Conservation (phyloP, 805 yeast species). For the Teunomyces panamensis region DNA sequence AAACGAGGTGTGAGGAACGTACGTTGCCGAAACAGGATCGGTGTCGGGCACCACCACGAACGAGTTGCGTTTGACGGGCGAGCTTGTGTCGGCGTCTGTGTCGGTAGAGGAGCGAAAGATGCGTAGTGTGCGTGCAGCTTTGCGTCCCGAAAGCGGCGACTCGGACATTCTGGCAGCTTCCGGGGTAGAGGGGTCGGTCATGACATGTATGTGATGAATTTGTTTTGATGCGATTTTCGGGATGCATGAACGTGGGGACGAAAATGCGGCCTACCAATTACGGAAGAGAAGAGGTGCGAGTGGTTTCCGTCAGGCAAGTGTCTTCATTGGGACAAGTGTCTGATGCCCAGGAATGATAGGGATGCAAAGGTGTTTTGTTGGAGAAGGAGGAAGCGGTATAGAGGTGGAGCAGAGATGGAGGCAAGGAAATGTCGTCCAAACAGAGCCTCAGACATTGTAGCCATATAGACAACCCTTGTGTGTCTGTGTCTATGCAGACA, state of each 20-base stretch:
- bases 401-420: not conserved
- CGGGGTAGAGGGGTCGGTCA: not conserved
- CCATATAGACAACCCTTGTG: not conserved
- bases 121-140: slow-evolving; percentile 56
- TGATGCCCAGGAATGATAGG: too few species aligned
- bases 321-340: too few species aligned
- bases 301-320: too few species aligned
- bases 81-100: slow-evolving; percentile 9
- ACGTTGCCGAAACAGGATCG: slow-evolving; percentile 50
- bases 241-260: not conserved
- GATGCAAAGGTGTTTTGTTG: too few species aligned
- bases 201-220: not conserved
- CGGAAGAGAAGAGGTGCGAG: too few species aligned
- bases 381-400: not conserved
- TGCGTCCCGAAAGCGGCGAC: slow-evolving; percentile 44
- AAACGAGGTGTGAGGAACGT: slow-evolving; percentile 65
- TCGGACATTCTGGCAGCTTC: slow-evolving; percentile 4
- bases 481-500: not conserved
- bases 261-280: not conserved
- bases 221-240: slow-evolving; percentile 1
- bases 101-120: slow-evolving; percentile 41
- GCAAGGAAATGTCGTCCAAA: too few species aligned
- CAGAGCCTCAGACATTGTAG: not conserved
- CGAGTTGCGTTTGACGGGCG: not conserved
- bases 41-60: slow-evolving; percentile 1